Evolutionary conservation across 768 basidiomycete genomes (phyloP).

Genomic region (Russula brevipes): DNA sequence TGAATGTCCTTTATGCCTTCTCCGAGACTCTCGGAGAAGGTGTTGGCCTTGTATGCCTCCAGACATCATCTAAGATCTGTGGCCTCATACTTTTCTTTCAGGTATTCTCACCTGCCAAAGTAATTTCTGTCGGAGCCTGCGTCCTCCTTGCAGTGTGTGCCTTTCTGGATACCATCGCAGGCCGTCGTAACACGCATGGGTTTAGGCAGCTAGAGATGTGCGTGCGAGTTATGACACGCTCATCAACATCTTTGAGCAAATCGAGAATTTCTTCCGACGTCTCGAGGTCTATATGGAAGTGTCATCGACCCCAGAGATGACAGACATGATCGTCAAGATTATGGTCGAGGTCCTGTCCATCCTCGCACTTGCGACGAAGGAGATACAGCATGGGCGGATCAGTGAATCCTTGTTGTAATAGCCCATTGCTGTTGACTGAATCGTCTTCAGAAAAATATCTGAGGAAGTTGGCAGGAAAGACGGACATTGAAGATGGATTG

Average conservation of each 20-base stretch:
- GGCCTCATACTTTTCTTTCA: background rate
- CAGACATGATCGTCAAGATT: background rate
- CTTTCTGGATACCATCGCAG: too few relatives aligned
- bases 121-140: background rate
- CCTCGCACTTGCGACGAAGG: background rate
- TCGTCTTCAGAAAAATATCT: background rate
- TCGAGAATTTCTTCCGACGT: background rate
- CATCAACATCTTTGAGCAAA: background rate
- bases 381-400: background rate
- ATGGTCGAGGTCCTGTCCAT: background rate
- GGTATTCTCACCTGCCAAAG: background rate
- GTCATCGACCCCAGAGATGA: background rate
- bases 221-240: background rate
- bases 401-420: background rate
- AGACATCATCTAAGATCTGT: background rate
- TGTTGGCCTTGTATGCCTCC: background rate
- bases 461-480: background rate
- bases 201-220: background rate
- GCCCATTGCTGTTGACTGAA: too few relatives aligned
- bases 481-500: background rate
- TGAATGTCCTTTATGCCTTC: too few relatives aligned
- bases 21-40: background rate
- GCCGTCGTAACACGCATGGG: background rate
- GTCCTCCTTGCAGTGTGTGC: background rate
- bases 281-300: background rate